Evolutionary conservation across 108 stramenopile genomes (phyloP), one percentile per base, ranked within the genome.

Genomic region (Cyclotella atomus): DNA sequence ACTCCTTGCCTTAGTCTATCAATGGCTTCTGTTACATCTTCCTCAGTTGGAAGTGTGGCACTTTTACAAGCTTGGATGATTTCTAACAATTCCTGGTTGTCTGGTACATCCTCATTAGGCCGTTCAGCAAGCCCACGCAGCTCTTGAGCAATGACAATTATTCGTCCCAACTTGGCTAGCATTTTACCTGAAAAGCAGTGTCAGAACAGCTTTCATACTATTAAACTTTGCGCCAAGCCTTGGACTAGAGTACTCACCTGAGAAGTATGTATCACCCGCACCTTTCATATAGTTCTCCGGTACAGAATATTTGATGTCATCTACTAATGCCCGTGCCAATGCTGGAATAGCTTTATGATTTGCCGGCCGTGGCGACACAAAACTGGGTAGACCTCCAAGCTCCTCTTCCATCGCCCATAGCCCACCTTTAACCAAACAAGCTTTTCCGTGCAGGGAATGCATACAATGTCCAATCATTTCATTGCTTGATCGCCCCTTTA

Each of bases 191-290:
- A 88, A 70, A 98, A n/a, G n/a, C n/a, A n/a, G n/a, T n/a, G n/a
- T n/a, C n/a, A n/a, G n/a, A n/a, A n/a, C n/a, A n/a, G n/a, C n/a
- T n/a, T n/a, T n/a, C n/a, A n/a, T n/a, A n/a, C n/a, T n/a, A n/a
- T n/a, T n/a, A n/a, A n/a, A n/a, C n/a, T n/a, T n/a, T n/a, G n/a
- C n/a, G n/a, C n/a, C n/a, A n/a, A n/a, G n/a, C n/a, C n/a, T n/a
- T n/a, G n/a, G n/a, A n/a, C n/a, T n/a, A n/a, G n/a, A n/a, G n/a
- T n/a, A n/a, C n/a, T 98, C 97, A 0, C 96, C 97, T 27, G 89
- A 88, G 70, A 98, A 98, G 72, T 98, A 98, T 1, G 97, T 98
- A 68, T 98, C 97, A 12, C 96, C 96, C 56, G 90, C 94, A 36
- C 97, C 97, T 38, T 71, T 52, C 80, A 82, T 70, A 68, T 88